phyloP scores from a whole-genome alignment of 495 filamentous ascomycete genomes.

The Choiromyces venosus region DNA sequence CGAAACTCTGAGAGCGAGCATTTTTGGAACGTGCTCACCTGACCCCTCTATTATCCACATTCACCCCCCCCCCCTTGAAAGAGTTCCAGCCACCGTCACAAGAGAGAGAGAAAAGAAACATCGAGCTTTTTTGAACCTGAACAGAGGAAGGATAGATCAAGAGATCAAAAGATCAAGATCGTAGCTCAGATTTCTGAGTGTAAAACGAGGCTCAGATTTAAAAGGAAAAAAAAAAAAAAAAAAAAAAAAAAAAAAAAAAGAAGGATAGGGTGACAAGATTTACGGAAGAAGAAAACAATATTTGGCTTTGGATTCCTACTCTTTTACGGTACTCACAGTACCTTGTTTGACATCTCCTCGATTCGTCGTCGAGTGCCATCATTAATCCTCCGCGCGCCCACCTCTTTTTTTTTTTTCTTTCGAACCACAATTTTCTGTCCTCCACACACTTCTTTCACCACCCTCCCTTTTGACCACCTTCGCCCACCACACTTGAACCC shows the following conservation, averaged over 20 bases:
- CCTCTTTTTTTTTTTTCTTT: background rate
- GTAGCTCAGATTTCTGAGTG: slow-evolving; percentile 1
- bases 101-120: background rate
- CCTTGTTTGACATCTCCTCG: slow-evolving; percentile 4
- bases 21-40: slow-evolving; percentile 26
- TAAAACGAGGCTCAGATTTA: background rate
- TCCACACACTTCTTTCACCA: background rate
- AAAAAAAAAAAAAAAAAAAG: background rate
- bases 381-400: slow-evolving; percentile 4
- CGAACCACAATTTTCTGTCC: background rate
- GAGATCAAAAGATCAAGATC: background rate
- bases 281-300: background rate
- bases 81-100: slow-evolving; percentile 28
- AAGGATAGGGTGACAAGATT: slow-evolving; percentile 1
- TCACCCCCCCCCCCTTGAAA: slow-evolving; percentile 2
- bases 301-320: background rate
- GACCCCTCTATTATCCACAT: slow-evolving; percentile 17
- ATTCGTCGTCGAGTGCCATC: slow-evolving; percentile 2
- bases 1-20: background rate
- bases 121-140: background rate
- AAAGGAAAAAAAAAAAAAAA: background rate
- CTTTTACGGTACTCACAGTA: background rate
- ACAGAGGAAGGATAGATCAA: background rate
- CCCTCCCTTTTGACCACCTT: slow-evolving; percentile 16
- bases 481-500: slow-evolving; percentile 17